Percentiles rank a stretch among this genome's conserved stretches.
phyloP scores from a whole-genome alignment of 176 grass and related monocot species.

The Olyra latifolia region DNA sequence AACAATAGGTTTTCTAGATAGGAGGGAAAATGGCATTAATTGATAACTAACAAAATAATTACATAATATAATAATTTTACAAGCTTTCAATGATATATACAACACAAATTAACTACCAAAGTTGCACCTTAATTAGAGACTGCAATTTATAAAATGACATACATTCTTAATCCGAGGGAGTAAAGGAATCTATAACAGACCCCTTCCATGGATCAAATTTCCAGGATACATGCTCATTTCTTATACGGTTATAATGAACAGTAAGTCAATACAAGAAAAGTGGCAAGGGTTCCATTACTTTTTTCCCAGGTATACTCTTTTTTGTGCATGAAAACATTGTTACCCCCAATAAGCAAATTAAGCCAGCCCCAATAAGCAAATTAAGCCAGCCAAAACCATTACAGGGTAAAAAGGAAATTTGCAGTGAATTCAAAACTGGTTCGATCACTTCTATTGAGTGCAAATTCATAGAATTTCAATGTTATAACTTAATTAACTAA shows the following conservation, averaged over 20 bases:
- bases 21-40: not conserved
- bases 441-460: not conserved
- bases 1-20: too few species aligned
- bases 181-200: not conserved
- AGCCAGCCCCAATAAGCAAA: not conserved
- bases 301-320: not conserved
- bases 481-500: not conserved
- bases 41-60: not conserved
- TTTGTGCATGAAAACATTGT: not conserved
- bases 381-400: not conserved
- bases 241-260: not conserved
- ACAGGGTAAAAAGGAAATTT: not conserved
- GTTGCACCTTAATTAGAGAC: not conserved
- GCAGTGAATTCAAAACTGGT: not conserved
- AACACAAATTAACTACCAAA: not conserved
- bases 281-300: not conserved
- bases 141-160: not conserved
- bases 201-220: not conserved
- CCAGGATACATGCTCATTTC: not conserved
- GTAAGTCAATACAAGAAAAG: not conserved
- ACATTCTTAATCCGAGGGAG: not conserved
- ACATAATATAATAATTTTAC: not conserved
- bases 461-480: not conserved
- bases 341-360: not conserved
- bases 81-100: not conserved